A percentile compares a stretch with the other conserved stretches of the same genome.
Conservation (phyloP, 1,284 basidiomycete species). For the Marasmius oreades region DNA sequence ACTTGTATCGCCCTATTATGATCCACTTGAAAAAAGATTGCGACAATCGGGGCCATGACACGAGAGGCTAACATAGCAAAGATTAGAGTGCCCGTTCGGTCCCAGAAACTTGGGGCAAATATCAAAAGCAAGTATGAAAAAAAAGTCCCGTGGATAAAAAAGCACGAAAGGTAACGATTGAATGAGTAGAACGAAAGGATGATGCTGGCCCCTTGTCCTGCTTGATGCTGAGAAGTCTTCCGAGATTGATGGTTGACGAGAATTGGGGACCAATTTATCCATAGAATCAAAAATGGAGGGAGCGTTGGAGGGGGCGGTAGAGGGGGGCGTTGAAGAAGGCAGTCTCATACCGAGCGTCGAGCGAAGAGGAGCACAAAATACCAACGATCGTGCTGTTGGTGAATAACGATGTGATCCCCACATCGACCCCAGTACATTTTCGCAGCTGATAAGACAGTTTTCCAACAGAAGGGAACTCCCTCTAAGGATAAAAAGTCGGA, state of each 20-base stretch:
- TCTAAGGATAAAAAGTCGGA: conserved; percentile 44
- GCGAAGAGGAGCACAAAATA: conserved; percentile 29
- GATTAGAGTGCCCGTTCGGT: conserved; percentile 30
- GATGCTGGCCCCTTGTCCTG: conserved; percentile 30
- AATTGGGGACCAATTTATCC: background rate
- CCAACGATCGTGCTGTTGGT: conserved; percentile 38
- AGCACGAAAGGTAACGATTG: conserved; percentile 39
- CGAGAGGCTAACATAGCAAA: conserved; percentile 32
- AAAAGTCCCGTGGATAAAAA: conserved; percentile 36
- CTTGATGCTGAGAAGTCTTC: background rate
- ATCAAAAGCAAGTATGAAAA: conserved; percentile 30
- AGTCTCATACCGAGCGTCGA: background rate
- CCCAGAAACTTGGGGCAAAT: conserved; percentile 32
- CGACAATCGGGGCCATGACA: conserved; percentile 32
- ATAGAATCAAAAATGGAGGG: no score
- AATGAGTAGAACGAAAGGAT: conserved; percentile 34
- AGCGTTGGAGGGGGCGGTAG: no score
- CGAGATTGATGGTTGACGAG: background rate
- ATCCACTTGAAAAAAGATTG: conserved; percentile 43
- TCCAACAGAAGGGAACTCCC: conserved; percentile 43
- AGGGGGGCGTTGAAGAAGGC: background rate
- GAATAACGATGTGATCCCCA: conserved; percentile 36
- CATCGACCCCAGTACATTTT: conserved; percentile 32
- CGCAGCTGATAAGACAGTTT: conserved; percentile 38
- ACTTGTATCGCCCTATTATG: conserved; percentile 39